Percentiles rank a stretch among this genome's conserved stretches.
These are phyloP conservation scores for Pseudoturritis turrita DNA, from an alignment of 345 rosid genomes.

Conservation along the genomic window DNA sequence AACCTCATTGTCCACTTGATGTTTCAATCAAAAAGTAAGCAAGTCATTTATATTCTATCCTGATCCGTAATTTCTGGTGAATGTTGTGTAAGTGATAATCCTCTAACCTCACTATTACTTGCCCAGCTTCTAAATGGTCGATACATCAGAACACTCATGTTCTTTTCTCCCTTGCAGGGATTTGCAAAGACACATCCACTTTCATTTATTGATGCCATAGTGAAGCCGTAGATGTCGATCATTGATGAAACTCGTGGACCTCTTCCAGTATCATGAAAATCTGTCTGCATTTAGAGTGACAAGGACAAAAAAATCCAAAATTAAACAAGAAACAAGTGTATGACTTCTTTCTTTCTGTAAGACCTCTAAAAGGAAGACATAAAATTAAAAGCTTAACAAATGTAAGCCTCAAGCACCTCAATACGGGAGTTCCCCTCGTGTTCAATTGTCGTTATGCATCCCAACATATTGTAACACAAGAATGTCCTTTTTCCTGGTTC, in stretches of 20 bases:
- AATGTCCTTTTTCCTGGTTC: constrained; percentile 75
- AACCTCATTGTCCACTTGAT: constrained; percentile 97
- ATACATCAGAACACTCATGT: constrained; percentile 88
- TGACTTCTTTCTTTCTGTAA: not conserved
- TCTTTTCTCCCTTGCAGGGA: constrained; percentile 89
- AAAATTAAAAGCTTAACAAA: not conserved
- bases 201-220: constrained; percentile 87
- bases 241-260: constrained; percentile 93
- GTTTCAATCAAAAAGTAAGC: constrained; percentile 30
- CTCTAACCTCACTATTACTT: constrained; percentile 78
- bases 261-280: constrained; percentile 93
- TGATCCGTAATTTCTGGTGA: not conserved
- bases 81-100: not conserved
- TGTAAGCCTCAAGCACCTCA: constrained; percentile 50
- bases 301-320: not conserved
- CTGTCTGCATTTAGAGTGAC: constrained; percentile 51
- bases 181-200: constrained; percentile 92
- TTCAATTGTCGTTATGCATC: constrained; percentile 79
- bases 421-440: constrained; percentile 90
- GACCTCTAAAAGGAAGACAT: not conserved
- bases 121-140: constrained; percentile 93
- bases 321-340: not conserved
- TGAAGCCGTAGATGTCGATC: constrained; percentile 95
- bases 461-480: constrained; percentile 93
- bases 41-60: not conserved